These are phyloP conservation scores for Patellaria atrata DNA, from an alignment of 495 filamentous ascomycete species.

Conservation along the genomic window DNA sequence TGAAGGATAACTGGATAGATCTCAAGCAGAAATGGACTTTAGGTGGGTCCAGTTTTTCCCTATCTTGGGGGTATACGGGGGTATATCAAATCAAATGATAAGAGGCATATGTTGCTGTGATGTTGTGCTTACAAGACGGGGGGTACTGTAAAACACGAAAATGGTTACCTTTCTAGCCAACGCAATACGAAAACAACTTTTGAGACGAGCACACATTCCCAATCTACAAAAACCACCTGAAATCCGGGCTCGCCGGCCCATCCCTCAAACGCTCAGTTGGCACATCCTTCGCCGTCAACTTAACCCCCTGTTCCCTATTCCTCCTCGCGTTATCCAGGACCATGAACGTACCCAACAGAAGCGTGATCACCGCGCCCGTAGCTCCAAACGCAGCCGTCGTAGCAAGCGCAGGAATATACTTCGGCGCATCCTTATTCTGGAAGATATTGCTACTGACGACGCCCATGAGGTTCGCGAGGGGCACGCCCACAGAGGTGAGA, in stretches of 20 bases:
- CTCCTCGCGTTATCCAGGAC: constrained; percentile 51
- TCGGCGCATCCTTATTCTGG: constrained; percentile 51
- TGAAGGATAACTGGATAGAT: no score
- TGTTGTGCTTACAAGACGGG: no score
- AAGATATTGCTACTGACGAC: constrained; percentile 63
- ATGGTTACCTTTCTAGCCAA: no score
- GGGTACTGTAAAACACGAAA: no score
- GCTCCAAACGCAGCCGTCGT: constrained; percentile 64
- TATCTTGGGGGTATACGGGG: no score
- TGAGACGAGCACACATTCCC: no score
- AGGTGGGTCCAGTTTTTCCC: no score
- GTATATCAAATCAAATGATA: no score
- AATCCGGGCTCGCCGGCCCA: constrained; percentile 48
- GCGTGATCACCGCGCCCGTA: constrained; percentile 42
- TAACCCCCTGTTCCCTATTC: constrained; percentile 45
- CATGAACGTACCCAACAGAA: constrained; percentile 52
- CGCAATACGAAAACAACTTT: no score
- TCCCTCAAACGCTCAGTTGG: constrained; percentile 54
- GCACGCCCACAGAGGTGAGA: constrained; percentile 59
- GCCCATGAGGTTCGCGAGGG: constrained; percentile 70
- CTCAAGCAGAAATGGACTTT: no score
- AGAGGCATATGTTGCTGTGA: no score
- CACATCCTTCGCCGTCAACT: constrained; percentile 47
- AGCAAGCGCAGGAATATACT: constrained; percentile 58
- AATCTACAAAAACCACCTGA: constrained; percentile 55